Evolutionary conservation across 345 rosid species (phyloP), one percentile per base, ranked within the genome.

Genomic region (Cardamine chenopodiifolia): DNA sequence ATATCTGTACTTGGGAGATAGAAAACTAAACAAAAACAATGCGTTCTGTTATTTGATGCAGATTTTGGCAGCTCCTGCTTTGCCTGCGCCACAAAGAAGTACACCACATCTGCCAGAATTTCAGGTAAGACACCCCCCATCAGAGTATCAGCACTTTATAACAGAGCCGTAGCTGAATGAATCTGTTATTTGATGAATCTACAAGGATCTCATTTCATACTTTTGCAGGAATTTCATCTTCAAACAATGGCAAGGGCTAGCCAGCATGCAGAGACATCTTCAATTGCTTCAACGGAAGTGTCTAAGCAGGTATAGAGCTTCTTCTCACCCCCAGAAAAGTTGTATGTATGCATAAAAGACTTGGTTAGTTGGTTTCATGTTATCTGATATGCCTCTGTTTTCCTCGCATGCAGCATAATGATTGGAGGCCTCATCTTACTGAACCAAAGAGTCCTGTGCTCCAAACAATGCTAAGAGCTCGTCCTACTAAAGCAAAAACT

Each of bases 381-480:
- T 8, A 79, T 62, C 61, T 73, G 62, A 72, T 22, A 67, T 53
- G 64, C 73, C 19, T 57, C 50, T 55, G 20, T 17, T 14, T 37
- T 32, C 13, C 55, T 32, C 23, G 25, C 48, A 48, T 20, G 22
- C 87, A 88, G 91, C 85, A 78, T 72, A 78, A 75, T 69, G 83
- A 77, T 29, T 79, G 89, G 94, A 90, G 74, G 62, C 86, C 85
- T 19, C 84, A 83, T 77, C 92, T 90, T 40, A 90, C 96, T 2
- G 94, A 85, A 73, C 94, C 98, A 34, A 89, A 83, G 80, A 81
- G 87, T 68, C 99, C 98, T 12, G 68, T 64, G 60, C 99, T 96
- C 56, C 93, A 86, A 32, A 92, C 98, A 75, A 85, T 86, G 70
- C 61, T 92, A 73, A 86, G 99, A 87, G 97, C 98, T 44, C 97